These are phyloP conservation scores for Paecilomyces fulvus DNA, from an alignment of 2,329 filamentous ascomycete species.

Conservation along the genomic window DNA sequence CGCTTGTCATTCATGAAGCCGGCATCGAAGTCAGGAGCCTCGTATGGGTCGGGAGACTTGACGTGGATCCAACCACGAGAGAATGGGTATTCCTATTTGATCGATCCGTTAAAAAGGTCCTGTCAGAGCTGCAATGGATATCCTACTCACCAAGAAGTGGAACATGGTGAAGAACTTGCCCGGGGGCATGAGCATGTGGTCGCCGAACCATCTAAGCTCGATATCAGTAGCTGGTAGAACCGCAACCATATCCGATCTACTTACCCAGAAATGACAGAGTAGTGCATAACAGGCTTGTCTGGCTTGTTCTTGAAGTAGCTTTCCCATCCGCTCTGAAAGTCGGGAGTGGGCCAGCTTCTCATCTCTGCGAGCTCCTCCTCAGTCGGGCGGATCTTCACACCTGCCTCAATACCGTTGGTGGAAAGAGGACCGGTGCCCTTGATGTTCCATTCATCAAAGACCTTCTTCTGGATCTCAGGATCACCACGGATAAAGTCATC, in stretches of 20 bases:
- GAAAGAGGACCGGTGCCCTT: constrained; percentile 71
- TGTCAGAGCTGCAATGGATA: neutral
- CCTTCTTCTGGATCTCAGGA: constrained; percentile 61
- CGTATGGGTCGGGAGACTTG: constrained; percentile 63
- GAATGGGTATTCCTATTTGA: constrained; percentile 57
- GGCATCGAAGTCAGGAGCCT: constrained; percentile 66
- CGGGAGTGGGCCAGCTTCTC: constrained; percentile 63
- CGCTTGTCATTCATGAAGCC: constrained; percentile 81
- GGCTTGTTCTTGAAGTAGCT: constrained; percentile 78
- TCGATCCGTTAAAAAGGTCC: neutral
- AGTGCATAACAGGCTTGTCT: constrained; percentile 82
- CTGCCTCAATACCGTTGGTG: constrained; percentile 72
- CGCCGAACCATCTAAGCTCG: constrained; percentile 30
- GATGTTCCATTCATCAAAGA: constrained; percentile 69
- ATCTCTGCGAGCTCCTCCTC: constrained; percentile 60
- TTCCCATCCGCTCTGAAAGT: constrained; percentile 69
- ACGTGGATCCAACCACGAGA: constrained; percentile 65
- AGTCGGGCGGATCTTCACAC: constrained; percentile 67
- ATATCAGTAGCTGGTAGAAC: neutral
- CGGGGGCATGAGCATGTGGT: constrained; percentile 55
- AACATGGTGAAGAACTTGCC: constrained; percentile 81
- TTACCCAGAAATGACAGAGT: constrained; percentile 62
- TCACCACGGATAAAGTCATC: constrained; percentile 72
- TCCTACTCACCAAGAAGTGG: constrained; percentile 53
- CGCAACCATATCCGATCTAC: constrained; percentile 1